Evolutionary conservation across 192 early-diverging fungal genomes (phyloP).

Genomic region (Jimgerdemannia lactiflua): DNA sequence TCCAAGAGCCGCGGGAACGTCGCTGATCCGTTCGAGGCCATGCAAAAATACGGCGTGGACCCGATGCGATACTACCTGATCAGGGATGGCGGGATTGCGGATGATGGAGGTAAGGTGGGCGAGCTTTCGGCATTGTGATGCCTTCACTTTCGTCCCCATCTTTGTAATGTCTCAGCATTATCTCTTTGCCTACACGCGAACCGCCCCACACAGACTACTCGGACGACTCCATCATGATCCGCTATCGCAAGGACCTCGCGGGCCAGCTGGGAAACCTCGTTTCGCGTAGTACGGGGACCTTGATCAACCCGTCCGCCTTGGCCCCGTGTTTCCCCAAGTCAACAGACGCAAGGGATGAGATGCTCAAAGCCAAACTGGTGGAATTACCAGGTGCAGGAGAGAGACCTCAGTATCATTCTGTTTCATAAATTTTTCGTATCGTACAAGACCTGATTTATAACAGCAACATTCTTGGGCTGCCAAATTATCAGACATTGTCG

Average conservation of each 20-base stretch:
- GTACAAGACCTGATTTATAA: too few species aligned
- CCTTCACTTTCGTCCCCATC: too few species aligned
- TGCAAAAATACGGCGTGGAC: slow-evolving; percentile 80
- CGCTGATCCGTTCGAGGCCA: slow-evolving; percentile 73
- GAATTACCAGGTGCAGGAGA: slow-evolving; percentile 24
- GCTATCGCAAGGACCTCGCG: slow-evolving; percentile 78
- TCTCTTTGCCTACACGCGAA: too few species aligned
- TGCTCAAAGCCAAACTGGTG: slow-evolving; percentile 27
- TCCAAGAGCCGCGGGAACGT: slow-evolving; percentile 94
- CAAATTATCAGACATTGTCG: slow-evolving; percentile 15
- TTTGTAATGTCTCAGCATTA: too few species aligned
- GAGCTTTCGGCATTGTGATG: neutral
- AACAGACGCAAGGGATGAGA: slow-evolving; percentile 22
- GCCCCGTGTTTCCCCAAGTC: slow-evolving; percentile 32
- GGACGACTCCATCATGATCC: slow-evolving; percentile 52
- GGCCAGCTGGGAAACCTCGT: slow-evolving; percentile 85
- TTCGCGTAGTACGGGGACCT: slow-evolving; percentile 56
- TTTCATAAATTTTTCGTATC: too few species aligned
- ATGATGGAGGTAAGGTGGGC: slow-evolving; percentile 68
- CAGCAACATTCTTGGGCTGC: too few species aligned
- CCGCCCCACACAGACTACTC: slow-evolving; percentile 60
- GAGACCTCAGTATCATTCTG: neutral
- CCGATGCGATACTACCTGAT: slow-evolving; percentile 88
- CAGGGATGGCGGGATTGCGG: slow-evolving; percentile 82
- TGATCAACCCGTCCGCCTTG: slow-evolving; percentile 46